Conservation (phyloP, 2,329 filamentous ascomycete species). For the Pyricularia sp. region DNA sequence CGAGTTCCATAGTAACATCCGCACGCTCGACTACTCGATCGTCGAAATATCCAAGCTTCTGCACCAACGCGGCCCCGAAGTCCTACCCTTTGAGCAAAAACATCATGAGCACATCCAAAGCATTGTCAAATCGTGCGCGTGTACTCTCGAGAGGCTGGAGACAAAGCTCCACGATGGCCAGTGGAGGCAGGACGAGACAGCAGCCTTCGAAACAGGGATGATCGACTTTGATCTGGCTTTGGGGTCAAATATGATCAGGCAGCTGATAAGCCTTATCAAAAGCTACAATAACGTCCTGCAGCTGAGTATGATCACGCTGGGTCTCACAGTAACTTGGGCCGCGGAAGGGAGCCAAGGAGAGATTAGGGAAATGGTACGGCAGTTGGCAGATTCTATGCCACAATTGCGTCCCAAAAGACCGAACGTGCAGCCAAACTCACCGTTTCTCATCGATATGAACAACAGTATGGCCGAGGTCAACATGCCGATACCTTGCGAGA, state of each 20-base stretch:
- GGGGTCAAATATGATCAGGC: background rate
- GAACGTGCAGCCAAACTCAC: background rate
- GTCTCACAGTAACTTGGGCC: background rate
- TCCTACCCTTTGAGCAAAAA: constrained; percentile 5
- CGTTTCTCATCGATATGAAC: background rate
- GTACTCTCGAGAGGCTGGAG: background rate
- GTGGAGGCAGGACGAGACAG: background rate
- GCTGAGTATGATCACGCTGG: constrained; percentile 4
- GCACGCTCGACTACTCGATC: background rate
- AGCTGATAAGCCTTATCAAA: constrained; percentile 1
- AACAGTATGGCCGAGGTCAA: background rate
- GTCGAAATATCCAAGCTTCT: background rate
- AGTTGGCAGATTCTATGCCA: constrained; percentile 4
- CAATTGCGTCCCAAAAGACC: background rate
- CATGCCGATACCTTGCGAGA: background rate
- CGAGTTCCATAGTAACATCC: background rate
- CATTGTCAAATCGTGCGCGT: constrained; percentile 3
- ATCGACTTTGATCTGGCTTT: background rate
- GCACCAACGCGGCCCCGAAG: background rate
- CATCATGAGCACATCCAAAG: background rate
- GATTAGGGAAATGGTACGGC: background rate
- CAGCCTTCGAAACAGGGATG: background rate
- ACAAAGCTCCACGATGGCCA: background rate
- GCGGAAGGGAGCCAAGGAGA: constrained; percentile 1
- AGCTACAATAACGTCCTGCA: constrained; percentile 5